Evolutionary conservation across 805 yeast species (phyloP).

Genomic region (Saccharomycopsis sp.): DNA sequence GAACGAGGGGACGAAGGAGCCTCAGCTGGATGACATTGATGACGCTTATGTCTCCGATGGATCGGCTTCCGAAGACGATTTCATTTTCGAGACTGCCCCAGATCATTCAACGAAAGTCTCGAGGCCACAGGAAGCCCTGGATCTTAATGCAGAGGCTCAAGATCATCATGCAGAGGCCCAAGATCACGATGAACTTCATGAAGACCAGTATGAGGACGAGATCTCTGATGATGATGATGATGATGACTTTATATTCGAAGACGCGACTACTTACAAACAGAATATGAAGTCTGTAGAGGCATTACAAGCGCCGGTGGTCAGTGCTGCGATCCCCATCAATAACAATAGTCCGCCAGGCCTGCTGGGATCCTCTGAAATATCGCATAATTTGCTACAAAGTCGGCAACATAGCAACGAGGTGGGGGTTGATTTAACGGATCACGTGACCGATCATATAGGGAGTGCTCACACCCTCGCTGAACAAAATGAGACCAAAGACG

Average conservation of each 20-base stretch:
- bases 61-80: neutral
- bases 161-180: neutral
- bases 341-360: neutral
- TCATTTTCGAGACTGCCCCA: neutral
- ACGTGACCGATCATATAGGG: too few relatives aligned
- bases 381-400: too few relatives aligned
- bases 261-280: neutral
- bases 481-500: neutral
- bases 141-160: neutral
- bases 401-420: too few relatives aligned
- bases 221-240: neutral
- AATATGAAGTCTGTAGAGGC: neutral
- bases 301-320: neutral
- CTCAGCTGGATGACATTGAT: neutral
- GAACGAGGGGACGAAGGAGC: neutral
- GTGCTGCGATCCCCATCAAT: neutral
- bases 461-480: neutral
- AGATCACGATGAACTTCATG: neutral
- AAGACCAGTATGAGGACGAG: neutral
- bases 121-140: neutral
- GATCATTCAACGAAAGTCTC: neutral
- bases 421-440: too few relatives aligned
- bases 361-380: too few relatives aligned
- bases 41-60: neutral
- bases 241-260: neutral